A percentile compares a stretch with the other conserved stretches of the same genome.
Evolutionary conservation across 768 basidiomycete species (phyloP).

Genomic region (Multifurca ochricompacta): DNA sequence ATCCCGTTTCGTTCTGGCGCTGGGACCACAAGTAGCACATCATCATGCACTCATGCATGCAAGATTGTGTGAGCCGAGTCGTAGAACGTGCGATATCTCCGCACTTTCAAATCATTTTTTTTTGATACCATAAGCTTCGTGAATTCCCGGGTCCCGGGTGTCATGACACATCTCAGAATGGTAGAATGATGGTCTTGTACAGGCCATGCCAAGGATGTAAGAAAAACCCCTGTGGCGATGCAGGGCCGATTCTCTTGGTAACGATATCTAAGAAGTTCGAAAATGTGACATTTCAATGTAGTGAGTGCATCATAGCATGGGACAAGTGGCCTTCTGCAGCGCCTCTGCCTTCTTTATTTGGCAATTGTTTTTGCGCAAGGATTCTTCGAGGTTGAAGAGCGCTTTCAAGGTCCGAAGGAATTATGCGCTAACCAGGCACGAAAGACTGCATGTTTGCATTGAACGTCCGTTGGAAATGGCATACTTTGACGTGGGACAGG

Average conservation of each 20-base stretch:
- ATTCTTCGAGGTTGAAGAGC: not conserved
- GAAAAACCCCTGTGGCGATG: not conserved
- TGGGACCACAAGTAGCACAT: not conserved
- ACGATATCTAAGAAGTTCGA: not conserved
- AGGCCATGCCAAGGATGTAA: not conserved
- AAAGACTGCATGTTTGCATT: not conserved
- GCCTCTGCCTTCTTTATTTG: not conserved
- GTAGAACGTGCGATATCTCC: not conserved
- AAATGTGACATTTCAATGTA: too few relatives aligned
- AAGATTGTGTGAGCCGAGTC: not conserved
- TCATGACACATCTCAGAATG: not conserved
- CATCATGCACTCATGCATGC: not conserved
- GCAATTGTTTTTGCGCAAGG: not conserved
- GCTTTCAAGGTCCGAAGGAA: not conserved
- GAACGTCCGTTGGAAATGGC: not conserved
- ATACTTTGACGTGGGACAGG: not conserved
- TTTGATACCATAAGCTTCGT: not conserved
- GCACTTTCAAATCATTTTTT: not conserved
- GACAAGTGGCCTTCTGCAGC: not conserved
- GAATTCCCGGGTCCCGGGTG: not conserved
- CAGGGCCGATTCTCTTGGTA: not conserved
- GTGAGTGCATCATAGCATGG: not conserved
- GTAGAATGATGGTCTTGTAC: not conserved
- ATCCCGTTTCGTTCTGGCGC: not conserved
- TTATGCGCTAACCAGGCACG: not conserved